A percentile compares a stretch with the other conserved stretches of the same genome.
Conservation (phyloP, 345 rosid genomes). For the Boechera stricta region DNA sequence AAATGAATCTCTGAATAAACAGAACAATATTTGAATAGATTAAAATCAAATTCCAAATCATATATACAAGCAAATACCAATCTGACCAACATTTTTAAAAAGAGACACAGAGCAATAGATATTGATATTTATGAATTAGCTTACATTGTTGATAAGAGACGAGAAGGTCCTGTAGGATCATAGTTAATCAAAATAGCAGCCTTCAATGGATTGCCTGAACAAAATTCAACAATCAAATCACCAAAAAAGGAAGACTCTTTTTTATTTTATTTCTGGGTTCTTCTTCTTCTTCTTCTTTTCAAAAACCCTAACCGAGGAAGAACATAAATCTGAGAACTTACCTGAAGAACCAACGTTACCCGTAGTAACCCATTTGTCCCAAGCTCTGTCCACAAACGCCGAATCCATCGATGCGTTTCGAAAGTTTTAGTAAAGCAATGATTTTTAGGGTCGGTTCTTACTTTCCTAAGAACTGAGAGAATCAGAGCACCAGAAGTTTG, state of each 20-base stretch:
- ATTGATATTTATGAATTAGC: background rate
- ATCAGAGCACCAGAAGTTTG: background rate
- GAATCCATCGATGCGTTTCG: conserved; percentile 60
- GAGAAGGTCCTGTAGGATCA: conserved; percentile 79
- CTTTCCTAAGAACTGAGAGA: background rate
- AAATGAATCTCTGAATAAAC: background rate
- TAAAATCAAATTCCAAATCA: background rate
- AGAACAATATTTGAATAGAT: background rate
- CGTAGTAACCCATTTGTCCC: conserved; percentile 83
- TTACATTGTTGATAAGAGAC: conserved; percentile 81
- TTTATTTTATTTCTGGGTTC: conserved; percentile 1
- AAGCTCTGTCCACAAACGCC: conserved; percentile 58
- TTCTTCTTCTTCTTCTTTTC: background rate
- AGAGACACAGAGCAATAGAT: background rate
- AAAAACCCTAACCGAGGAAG: background rate
- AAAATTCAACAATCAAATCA: conserved; percentile 24
- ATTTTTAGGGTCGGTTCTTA: conserved; percentile 15
- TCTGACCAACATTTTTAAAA: background rate
- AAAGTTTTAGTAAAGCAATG: background rate
- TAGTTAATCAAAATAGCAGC: conserved; percentile 76
- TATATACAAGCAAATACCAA: background rate
- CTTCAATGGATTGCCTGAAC: conserved; percentile 69
- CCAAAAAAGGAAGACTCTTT: background rate
- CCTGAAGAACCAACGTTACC: conserved; percentile 63
- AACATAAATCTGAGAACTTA: conserved; percentile 23